A percentile compares a stretch with the other conserved stretches of the same genome.
phyloP scores from a whole-genome alignment of 331 rosid species.

The Malus hybrid region DNA sequence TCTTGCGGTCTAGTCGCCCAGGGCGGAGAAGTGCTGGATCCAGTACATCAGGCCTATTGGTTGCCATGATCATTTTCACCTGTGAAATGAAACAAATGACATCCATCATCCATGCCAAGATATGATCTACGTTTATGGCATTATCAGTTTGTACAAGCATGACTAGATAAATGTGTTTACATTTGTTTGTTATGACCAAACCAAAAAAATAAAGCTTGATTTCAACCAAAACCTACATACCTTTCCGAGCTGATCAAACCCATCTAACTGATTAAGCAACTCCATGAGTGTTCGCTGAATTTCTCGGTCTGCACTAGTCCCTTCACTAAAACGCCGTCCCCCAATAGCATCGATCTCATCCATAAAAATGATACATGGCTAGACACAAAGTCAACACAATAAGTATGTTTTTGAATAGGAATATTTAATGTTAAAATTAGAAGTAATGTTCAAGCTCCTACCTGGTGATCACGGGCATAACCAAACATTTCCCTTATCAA shows the following conservation, averaged over 20 bases:
- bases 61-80: slow-evolving; percentile 99
- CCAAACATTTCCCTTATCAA: slow-evolving; percentile 96
- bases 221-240: slow-evolving; percentile 24
- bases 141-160: not conserved
- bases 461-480: slow-evolving; percentile 98
- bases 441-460: slow-evolving; percentile 14
- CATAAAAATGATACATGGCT: slow-evolving; percentile 99
- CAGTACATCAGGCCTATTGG: slow-evolving; percentile 92
- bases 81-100: slow-evolving; percentile 17
- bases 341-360: slow-evolving; percentile 99
- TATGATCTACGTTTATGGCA: not conserved
- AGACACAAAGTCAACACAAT: slow-evolving; percentile 12
- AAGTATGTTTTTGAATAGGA: not conserved
- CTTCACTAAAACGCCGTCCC: slow-evolving; percentile 94
- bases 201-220: not conserved
- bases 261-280: slow-evolving; percentile 92
- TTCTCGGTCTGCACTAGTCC: slow-evolving; percentile 98
- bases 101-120: not conserved
- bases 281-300: slow-evolving; percentile 96
- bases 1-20: slow-evolving; percentile 88
- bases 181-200: not conserved
- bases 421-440: not conserved
- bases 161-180: not conserved
- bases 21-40: slow-evolving; percentile 99
- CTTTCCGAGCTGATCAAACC: slow-evolving; percentile 97